Conservation (phyloP, 2,329 filamentous ascomycete species). For the Lecanicillium sp. region DNA sequence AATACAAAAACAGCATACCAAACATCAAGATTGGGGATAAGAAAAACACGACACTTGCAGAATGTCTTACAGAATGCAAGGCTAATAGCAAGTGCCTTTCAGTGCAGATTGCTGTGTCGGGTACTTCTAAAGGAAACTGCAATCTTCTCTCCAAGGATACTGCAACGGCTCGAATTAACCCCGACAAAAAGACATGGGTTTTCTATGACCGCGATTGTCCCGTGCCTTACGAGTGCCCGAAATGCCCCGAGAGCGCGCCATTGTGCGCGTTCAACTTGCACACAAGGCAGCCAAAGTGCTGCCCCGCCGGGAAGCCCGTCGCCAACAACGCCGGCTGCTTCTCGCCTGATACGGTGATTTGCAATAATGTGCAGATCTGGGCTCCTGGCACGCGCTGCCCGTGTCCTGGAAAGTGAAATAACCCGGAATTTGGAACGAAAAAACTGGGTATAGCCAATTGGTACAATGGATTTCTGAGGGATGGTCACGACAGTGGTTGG, state of each 20-base stretch:
- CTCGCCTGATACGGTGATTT: not conserved
- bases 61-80: not conserved
- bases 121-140: not conserved
- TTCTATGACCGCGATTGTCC: not conserved
- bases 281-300: slow-evolving; percentile 4
- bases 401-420: not conserved
- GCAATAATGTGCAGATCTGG: slow-evolving; percentile 5
- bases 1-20: not conserved
- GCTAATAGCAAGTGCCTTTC: not conserved
- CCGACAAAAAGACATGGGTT: not conserved
- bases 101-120: not conserved
- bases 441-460: not conserved
- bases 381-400: not conserved
- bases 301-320: not conserved
- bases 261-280: not conserved
- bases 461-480: not conserved
- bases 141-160: not conserved
- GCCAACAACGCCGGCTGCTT: slow-evolving; percentile 4
- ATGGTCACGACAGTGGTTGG: not conserved
- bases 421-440: not conserved
- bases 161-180: not conserved
- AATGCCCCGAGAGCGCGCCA: not conserved
- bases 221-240: not conserved
- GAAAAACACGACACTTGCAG: not conserved
- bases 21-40: not conserved